Evolutionary conservation across 2,329 filamentous ascomycete species (phyloP).

Genomic region (Lachnellula subtilissima): DNA sequence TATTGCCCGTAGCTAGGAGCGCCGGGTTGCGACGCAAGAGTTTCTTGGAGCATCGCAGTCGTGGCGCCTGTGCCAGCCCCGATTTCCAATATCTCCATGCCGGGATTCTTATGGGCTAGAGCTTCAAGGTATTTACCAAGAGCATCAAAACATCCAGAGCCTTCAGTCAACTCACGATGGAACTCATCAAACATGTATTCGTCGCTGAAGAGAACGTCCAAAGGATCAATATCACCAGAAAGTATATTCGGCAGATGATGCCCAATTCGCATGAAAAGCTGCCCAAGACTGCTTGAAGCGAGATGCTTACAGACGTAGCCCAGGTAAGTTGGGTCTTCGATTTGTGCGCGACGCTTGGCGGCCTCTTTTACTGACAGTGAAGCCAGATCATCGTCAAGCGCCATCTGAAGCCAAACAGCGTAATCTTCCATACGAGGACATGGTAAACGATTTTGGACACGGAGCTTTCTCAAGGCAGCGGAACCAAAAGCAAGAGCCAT

Average conservation of each 20-base stretch:
- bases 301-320: not conserved
- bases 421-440: not conserved
- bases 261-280: not conserved
- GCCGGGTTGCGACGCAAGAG: not conserved
- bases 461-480: not conserved
- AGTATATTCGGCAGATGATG: not conserved
- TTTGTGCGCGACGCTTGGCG: too few species aligned
- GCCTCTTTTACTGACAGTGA: too few species aligned
- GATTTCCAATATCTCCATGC: slow-evolving; percentile 20
- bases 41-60: not conserved
- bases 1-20: slow-evolving; percentile 1
- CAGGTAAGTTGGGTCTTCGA: too few species aligned
- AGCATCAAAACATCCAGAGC: not conserved
- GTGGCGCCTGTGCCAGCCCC: slow-evolving; percentile 2
- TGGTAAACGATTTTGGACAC: not conserved
- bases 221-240: slow-evolving; percentile 1
- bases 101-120: slow-evolving; percentile 18
- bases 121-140: not conserved
- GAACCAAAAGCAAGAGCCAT: not conserved
- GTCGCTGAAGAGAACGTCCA: slow-evolving; percentile 1
- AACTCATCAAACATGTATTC: not conserved
- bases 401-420: not conserved
- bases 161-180: not conserved
- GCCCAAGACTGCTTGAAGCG: not conserved
- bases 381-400: too few species aligned